Percentiles rank a stretch among this genome's conserved stretches.
phyloP scores from a whole-genome alignment of 1,139 yeast species.

The Ogataea hybrid region DNA sequence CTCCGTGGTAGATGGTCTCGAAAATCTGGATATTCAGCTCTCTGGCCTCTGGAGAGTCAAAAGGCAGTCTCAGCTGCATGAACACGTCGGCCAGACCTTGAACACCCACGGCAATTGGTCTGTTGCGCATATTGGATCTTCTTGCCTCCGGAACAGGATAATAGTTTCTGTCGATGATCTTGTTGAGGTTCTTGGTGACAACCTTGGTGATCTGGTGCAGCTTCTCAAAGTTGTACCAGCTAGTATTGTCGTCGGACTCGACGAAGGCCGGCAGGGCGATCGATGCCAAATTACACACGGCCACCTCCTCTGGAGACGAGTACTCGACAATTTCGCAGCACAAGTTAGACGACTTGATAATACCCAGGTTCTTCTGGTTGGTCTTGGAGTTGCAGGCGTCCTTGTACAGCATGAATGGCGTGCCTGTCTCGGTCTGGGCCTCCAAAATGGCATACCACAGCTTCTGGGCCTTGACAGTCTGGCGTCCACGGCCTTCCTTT shows the following conservation, averaged over 20 bases:
- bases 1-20: conserved; percentile 61
- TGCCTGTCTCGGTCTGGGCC: conserved; percentile 64
- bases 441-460: conserved; percentile 58
- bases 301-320: conserved; percentile 55
- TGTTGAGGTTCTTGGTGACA: conserved; percentile 53
- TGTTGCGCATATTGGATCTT: conserved; percentile 51
- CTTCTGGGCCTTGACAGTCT: conserved; percentile 53
- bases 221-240: conserved; percentile 53
- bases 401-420: conserved; percentile 61
- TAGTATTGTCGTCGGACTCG: conserved; percentile 38
- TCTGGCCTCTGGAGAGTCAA: conserved; percentile 56
- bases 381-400: conserved; percentile 59
- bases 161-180: conserved; percentile 53
- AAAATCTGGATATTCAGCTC: conserved; percentile 56
- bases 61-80: conserved; percentile 54
- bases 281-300: conserved; percentile 62
- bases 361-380: conserved; percentile 59
- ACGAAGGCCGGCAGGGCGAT: conserved; percentile 58
- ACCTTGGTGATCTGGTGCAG: conserved; percentile 55
- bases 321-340: conserved; percentile 65
- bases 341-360: conserved; percentile 57
- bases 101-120: conserved; percentile 64
- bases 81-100: conserved; percentile 63
- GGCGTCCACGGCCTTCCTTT: conserved; percentile 46
- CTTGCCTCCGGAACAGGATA: conserved; percentile 57